These are phyloP conservation scores for Candida easanensis DNA, from an alignment of 805 yeast genomes.

Conservation along the genomic window DNA sequence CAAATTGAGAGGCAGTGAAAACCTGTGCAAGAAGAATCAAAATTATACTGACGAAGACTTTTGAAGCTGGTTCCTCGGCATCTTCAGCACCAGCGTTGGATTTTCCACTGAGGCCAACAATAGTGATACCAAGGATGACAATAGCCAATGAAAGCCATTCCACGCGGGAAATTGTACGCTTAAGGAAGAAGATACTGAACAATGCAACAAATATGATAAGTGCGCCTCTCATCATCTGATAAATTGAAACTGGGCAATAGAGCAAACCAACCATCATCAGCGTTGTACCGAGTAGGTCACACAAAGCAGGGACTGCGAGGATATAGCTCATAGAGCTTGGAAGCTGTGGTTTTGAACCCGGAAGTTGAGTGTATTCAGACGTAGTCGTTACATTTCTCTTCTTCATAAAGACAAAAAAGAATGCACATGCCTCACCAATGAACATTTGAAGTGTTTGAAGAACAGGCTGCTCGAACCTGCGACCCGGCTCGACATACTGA, in stretches of 20 bases:
- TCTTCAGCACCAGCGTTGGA: constrained; percentile 18
- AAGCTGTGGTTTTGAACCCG: constrained; percentile 15
- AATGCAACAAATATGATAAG: constrained; percentile 73
- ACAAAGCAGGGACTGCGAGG: constrained; percentile 60
- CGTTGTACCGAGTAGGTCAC: constrained; percentile 74
- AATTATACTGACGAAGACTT: constrained; percentile 52
- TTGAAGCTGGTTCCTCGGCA: constrained; percentile 7
- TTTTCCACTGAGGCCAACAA: constrained; percentile 73
- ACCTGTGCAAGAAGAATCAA: constrained; percentile 60
- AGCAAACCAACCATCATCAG: constrained; percentile 72
- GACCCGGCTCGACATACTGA: constrained; percentile 56
- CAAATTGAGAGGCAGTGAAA: constrained; percentile 76
- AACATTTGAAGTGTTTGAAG: constrained; percentile 81
- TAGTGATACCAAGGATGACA: constrained; percentile 66
- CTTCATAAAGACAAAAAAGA: constrained; percentile 36
- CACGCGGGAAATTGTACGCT: constrained; percentile 48
- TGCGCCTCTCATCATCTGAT: constrained; percentile 85
- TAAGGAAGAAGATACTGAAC: constrained; percentile 61
- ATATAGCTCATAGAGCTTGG: constrained; percentile 31
- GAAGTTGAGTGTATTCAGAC: constrained; percentile 3
- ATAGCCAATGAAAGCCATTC: constrained; percentile 68
- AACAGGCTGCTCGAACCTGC: constrained; percentile 71
- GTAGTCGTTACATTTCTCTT: constrained; percentile 2
- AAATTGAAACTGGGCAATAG: constrained; percentile 73
- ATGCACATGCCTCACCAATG: constrained; percentile 60